Percentiles rank a stretch among this genome's conserved stretches.
Conservation (phyloP, 305 asterid species). For the Fraxinus floribunda region DNA sequence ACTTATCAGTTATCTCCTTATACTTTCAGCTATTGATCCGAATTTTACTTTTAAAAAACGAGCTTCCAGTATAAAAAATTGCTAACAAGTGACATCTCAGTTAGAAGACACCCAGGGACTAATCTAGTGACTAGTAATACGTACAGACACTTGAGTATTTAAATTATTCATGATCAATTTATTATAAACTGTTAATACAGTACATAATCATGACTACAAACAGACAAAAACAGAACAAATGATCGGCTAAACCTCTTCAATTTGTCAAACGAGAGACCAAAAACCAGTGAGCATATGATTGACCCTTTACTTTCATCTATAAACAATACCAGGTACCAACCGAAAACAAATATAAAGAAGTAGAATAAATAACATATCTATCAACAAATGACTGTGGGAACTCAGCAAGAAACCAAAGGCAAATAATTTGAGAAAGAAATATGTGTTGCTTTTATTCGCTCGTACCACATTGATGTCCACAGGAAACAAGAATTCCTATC, state of each 20-base stretch:
- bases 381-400: not conserved
- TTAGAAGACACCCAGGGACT: not conserved
- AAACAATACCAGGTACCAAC: constrained; percentile 7
- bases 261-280: not conserved
- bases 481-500: not conserved
- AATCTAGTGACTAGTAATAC: no score
- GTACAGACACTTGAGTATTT: not conserved
- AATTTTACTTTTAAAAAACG: not conserved
- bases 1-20: not conserved
- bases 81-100: not conserved
- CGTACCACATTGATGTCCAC: not conserved
- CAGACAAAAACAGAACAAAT: not conserved
- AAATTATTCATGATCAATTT: not conserved
- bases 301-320: not conserved
- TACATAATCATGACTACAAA: not conserved
- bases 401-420: not conserved
- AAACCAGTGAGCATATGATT: not conserved
- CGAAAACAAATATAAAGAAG: constrained; percentile 3
- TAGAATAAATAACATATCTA: not conserved
- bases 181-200: not conserved
- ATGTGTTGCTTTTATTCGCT: not conserved
- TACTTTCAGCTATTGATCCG: not conserved
- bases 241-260: not conserved
- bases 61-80: not conserved
- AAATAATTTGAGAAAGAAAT: not conserved